phyloP scores from a whole-genome alignment of 148 eudicot species.

The Drosera capensis region DNA sequence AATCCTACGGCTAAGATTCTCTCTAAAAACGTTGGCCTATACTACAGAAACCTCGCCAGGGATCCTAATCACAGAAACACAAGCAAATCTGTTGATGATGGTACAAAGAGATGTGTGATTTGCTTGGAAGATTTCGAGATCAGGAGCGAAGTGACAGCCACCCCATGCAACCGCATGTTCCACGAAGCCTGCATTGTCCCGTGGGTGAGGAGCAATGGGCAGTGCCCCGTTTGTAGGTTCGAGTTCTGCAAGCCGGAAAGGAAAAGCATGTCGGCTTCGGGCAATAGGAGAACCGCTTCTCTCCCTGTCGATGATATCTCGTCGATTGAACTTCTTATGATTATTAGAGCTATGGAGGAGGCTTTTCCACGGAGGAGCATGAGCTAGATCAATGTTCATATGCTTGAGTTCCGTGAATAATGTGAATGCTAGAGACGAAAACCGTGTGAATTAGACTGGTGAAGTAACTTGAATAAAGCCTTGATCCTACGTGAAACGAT shows the following conservation, averaged over 20 bases:
- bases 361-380: constrained; percentile 15
- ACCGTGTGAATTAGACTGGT: too few species aligned
- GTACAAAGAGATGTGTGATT: constrained; percentile 45
- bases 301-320: neutral
- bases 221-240: constrained; percentile 63
- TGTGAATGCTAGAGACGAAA: too few species aligned
- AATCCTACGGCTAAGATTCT: constrained; percentile 29
- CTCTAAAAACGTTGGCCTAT: constrained; percentile 29
- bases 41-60: constrained; percentile 20
- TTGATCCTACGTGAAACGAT: too few species aligned
- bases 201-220: constrained; percentile 64
- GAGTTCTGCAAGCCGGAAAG: constrained; percentile 15
- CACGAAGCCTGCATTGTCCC: constrained; percentile 91
- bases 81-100: constrained; percentile 17
- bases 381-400: too few species aligned
- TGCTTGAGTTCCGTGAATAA: too few species aligned
- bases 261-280: neutral
- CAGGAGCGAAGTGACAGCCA: constrained; percentile 30
- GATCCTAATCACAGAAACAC: constrained; percentile 1
- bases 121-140: constrained; percentile 75
- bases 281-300: neutral
- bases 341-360: constrained; percentile 27
- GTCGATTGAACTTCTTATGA: constrained; percentile 11
- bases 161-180: constrained; percentile 81
- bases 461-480: too few species aligned